Percentiles rank a stretch among this genome's conserved stretches.
These are phyloP conservation scores for Taphrina deformans DNA, from an alignment of 1,139 yeast genomes.

Conservation along the genomic window DNA sequence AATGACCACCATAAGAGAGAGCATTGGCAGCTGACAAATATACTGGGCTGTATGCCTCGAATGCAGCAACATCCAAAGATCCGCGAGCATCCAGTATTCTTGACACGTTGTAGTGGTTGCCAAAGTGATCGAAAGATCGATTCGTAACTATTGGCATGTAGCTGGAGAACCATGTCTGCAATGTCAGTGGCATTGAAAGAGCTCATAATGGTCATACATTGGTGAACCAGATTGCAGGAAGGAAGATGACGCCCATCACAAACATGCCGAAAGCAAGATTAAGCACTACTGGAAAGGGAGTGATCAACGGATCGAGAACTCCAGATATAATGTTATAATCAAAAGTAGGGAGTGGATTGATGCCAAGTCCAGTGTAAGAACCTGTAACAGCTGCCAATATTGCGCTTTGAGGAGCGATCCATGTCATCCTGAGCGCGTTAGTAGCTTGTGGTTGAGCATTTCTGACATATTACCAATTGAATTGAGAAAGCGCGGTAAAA, in stretches of 20 bases:
- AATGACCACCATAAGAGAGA: slow-evolving; percentile 59
- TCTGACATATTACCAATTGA: slow-evolving; percentile 58
- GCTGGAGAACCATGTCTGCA: slow-evolving; percentile 53
- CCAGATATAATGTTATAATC: slow-evolving; percentile 51
- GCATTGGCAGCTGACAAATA: slow-evolving; percentile 64
- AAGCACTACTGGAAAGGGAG: slow-evolving; percentile 50
- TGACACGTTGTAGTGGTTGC: slow-evolving; percentile 50
- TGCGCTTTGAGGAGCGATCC: slow-evolving; percentile 60
- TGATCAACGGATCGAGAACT: slow-evolving; percentile 51
- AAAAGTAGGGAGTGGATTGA: slow-evolving; percentile 55
- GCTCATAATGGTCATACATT: slow-evolving; percentile 51
- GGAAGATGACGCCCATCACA: slow-evolving; percentile 49
- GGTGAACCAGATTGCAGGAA: slow-evolving; percentile 54
- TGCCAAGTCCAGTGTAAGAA: slow-evolving; percentile 53
- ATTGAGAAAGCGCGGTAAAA: slow-evolving; percentile 54
- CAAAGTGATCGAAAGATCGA: slow-evolving; percentile 55
- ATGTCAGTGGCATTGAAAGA: slow-evolving; percentile 42
- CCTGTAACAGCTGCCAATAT: slow-evolving; percentile 60
- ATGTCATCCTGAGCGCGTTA: slow-evolving; percentile 46
- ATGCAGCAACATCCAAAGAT: slow-evolving; percentile 54
- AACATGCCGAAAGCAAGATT: slow-evolving; percentile 23
- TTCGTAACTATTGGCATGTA: slow-evolving; percentile 39
- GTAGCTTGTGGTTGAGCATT: too few species aligned
- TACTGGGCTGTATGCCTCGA: slow-evolving; percentile 59
- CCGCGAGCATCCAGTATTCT: slow-evolving; percentile 53